Evolutionary conservation across 305 asterid genomes (phyloP).

Genomic region (Fraxinus xanthoxyloides): DNA sequence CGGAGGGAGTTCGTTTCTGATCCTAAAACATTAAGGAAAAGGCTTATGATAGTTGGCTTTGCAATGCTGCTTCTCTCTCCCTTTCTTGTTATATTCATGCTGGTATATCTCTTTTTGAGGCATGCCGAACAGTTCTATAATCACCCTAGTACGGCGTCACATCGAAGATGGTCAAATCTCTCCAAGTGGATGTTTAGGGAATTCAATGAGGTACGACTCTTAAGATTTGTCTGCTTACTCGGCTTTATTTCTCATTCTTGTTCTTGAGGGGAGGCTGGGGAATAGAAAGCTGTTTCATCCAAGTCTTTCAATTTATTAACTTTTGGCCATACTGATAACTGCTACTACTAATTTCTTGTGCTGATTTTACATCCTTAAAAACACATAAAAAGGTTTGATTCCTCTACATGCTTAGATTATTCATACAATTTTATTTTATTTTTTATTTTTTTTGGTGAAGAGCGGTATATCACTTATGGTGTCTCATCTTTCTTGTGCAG

Average conservation of each 20-base stretch:
- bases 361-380: constrained; percentile 1
- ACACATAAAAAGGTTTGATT: not conserved
- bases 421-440: not conserved
- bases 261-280: not conserved
- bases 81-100: constrained; percentile 90
- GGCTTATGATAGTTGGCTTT: constrained; percentile 91
- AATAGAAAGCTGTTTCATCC: not conserved
- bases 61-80: constrained; percentile 84
- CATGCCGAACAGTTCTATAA: constrained; percentile 97
- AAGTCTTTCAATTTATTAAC: not conserved
- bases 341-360: not conserved
- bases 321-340: not conserved
- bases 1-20: constrained; percentile 82
- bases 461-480: constrained; percentile 8
- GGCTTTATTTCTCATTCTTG: not conserved
- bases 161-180: constrained; percentile 98
- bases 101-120: constrained; percentile 91
- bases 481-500: constrained; percentile 15
- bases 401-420: not conserved
- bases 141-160: constrained; percentile 92
- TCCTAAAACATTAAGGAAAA: constrained; percentile 74
- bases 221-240: not conserved
- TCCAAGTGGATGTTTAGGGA: constrained; percentile 95
- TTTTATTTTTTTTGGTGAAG: not conserved
- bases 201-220: constrained; percentile 78